Evolutionary conservation across 2,329 filamentous ascomycete species (phyloP).

Genomic region (Incumbomyces delicatus): DNA sequence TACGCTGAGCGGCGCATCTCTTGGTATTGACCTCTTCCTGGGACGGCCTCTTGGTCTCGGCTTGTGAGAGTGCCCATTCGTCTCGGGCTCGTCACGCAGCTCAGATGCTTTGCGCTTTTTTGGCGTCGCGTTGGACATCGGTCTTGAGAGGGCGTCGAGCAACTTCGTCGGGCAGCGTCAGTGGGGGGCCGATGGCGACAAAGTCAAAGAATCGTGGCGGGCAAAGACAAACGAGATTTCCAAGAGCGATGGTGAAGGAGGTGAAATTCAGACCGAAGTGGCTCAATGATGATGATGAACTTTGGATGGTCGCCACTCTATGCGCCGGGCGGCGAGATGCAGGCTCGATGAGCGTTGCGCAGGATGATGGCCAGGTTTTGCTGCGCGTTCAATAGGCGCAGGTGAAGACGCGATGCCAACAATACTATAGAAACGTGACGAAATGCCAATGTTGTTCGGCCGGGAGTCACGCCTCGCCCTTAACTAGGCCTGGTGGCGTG

Average conservation of each 20-base stretch:
- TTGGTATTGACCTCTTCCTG: not conserved
- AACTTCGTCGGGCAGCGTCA: not conserved
- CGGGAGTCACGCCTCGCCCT: too few relatives aligned
- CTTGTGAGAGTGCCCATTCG: not conserved
- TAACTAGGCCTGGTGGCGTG: constrained; percentile 32
- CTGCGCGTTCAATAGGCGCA: too few relatives aligned
- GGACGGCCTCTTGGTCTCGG: not conserved
- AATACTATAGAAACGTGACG: too few relatives aligned
- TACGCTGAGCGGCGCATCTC: not conserved
- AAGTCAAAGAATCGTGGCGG: too few relatives aligned
- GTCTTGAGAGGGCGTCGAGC: not conserved
- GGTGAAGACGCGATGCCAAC: too few relatives aligned
- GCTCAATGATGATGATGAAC: not conserved
- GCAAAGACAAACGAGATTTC: not conserved
- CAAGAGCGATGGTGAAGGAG: not conserved
- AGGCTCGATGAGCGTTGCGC: not conserved
- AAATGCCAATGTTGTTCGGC: too few relatives aligned
- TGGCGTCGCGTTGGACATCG: not conserved
- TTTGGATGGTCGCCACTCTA: not conserved
- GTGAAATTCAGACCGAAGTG: not conserved
- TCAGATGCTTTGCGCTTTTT: constrained; percentile 8
- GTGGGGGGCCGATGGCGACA: too few relatives aligned
- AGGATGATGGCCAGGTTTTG: not conserved
- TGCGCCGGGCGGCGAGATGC: not conserved
- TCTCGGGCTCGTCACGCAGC: constrained; percentile 1